Percentiles rank a stretch among this genome's conserved stretches.
These are phyloP conservation scores for Batkoa obscura DNA, from an alignment of 371 early-diverging fungal genomes.

Conservation along the genomic window DNA sequence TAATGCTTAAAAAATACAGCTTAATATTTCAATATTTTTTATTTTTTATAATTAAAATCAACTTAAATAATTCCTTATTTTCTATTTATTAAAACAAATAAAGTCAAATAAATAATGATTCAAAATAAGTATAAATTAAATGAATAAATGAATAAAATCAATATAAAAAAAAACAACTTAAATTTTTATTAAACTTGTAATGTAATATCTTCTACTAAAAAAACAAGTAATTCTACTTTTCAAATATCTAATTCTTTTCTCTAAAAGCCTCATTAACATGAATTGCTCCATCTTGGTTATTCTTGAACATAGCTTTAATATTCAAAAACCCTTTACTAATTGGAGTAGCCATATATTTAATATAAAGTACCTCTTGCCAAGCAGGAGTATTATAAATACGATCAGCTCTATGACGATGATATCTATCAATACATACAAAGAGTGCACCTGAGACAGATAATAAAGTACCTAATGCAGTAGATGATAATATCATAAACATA, in stretches of 20 bases:
- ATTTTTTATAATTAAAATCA: too few species aligned
- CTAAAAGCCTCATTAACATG: neutral
- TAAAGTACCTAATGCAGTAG: constrained; percentile 7
- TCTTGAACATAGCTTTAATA: neutral
- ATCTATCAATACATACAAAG: constrained; percentile 3
- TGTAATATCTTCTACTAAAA: too few species aligned
- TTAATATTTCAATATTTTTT: too few species aligned
- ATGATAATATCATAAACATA: constrained; percentile 11
- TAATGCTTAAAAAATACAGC: too few species aligned
- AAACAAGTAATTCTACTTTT: too few species aligned
- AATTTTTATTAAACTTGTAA: too few species aligned
- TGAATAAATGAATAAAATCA: too few species aligned
- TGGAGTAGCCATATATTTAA: neutral
- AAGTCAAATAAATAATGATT: too few species aligned
- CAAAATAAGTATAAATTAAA: too few species aligned
- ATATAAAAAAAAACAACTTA: too few species aligned
- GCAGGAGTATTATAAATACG: neutral
- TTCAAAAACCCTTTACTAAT: neutral
- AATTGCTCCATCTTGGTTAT: neutral
- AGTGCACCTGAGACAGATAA: constrained; percentile 3
- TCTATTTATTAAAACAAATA: too few species aligned
- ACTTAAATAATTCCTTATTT: too few species aligned
- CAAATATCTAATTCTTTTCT: neutral
- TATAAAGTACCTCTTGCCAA: neutral
- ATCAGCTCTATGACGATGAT: neutral